Base-by-base conservation (phyloP, 495 filamentous ascomycete species). In the Tuber calosporum region DNA sequence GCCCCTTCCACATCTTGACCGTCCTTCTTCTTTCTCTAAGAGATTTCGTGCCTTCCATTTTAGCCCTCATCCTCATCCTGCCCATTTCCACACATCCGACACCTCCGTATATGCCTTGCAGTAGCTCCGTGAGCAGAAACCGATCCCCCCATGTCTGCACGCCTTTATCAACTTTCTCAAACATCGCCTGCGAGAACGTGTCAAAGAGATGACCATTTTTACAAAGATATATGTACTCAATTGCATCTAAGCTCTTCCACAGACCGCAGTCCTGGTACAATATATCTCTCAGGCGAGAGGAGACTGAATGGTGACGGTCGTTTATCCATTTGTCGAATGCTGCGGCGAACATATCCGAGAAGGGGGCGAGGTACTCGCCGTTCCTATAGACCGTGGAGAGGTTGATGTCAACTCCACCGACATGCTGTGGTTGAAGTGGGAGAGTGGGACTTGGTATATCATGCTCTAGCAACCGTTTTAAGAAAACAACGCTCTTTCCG, bases 401-500 rank as follows among this genome's bases (percentile, higher is more conserved):
- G 34, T 86, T 84, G 62, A 92, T 19, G 76, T 83, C 19, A 83
- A 81, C 73, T 86, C 86, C 36, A 73, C 77, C 40, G 38, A 76
- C 30, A 17, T 11, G 53, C 5, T 73, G 69, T 0, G 72, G 66
- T 19, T 69, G 43, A 1, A 70, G n/a, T 36, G 72, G 41, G 20
- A 72, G 38, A 0, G 72, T 34, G 0, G 69, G 39, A 2, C 72
- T 69, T 6, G 75, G 72, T 15, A 68, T 53, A 67, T 82, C 76
- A 62, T 85, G 86, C 41, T 83, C 83, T 39, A 84, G 86, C 69
- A 92, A 85, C 42, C 89, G 87, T 42, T 89, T 90, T 30, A 97
- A 82, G 69, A 98, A 91, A 1, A 95, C 88, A 74, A 93, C 89
- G 78, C 90, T 95, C 81, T 97, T 97, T 0, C 95, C 94, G 6